Evolutionary conservation across 495 filamentous ascomycete genomes (phyloP), one percentile per base, ranked within the genome.

Genomic region (Pyrenopolyporus hunteri): DNA sequence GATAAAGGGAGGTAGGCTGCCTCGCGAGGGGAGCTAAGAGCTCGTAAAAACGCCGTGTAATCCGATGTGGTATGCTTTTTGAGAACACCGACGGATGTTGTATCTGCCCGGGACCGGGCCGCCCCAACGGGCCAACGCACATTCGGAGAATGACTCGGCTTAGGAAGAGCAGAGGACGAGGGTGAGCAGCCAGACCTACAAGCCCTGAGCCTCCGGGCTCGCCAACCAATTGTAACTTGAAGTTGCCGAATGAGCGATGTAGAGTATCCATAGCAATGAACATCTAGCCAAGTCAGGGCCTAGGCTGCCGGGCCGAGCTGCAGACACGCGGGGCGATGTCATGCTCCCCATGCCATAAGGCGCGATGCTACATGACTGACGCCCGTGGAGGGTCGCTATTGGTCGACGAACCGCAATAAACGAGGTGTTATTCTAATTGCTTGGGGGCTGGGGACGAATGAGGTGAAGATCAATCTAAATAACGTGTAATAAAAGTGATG

Each of bases 101-200:
- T 66, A 66, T 66, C 47, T 66, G 35, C 45, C 42, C 63, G 63
- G 63, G 52, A 61, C 56, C 63, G 63, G 63, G 57, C 63, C 63
- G 63, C 57, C 13, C 56, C 11, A 66, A 61, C 63, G 63, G 63
- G 63, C 63, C 63, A 66, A 66, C 63, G 52, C 63, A 42, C 63
- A 66, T 47, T 48, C 6, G 33, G 8, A 37, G 8, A 35, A 61
- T 48, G 32, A 52, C 40, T 57, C 57, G 57, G 57, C 57, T 53
- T 52, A 39, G 57, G 44, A 29, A 29, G 17, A 57, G 35, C 42
- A 37, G n/a, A 59, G 19, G 23, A 35, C 39, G 13, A 28, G 8
- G 5, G 42, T 45, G 14, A 26, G 42, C 14, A 6, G 4, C n/a
- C 28, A 26, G 40, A 20, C 19, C 22, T 33, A 23, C 51, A 14